phyloP scores from a whole-genome alignment of 2,329 filamentous ascomycete genomes.

The Hypoxylon sp. region DNA sequence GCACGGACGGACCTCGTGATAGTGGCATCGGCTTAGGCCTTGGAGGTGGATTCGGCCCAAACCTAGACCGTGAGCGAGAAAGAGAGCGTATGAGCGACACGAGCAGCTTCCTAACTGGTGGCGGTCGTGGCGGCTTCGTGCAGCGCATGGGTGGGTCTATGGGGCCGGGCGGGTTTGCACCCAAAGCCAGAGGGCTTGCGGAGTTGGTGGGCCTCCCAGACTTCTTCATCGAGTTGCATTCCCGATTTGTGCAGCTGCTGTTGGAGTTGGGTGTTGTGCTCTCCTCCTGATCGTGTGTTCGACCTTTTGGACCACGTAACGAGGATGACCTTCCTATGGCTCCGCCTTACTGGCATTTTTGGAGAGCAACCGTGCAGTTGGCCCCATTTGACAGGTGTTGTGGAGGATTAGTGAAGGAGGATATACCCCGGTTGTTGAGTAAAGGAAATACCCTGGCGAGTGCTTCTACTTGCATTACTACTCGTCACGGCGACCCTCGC shows the following conservation, averaged over 20 bases:
- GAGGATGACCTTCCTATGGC: conserved; percentile 11
- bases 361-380: conserved; percentile 8
- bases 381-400: background rate
- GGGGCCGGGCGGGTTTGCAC: conserved; percentile 65
- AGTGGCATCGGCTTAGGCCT: conserved; percentile 46
- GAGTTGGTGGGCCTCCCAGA: conserved; percentile 75
- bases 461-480: conserved; percentile 12
- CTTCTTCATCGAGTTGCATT: conserved; percentile 75
- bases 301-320: conserved; percentile 9
- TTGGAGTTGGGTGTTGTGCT: conserved; percentile 68
- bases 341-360: conserved; percentile 10
- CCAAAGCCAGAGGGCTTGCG: conserved; percentile 70
- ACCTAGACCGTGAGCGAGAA: conserved; percentile 46
- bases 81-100: conserved; percentile 53
- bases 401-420: conserved; percentile 24
- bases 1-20: conserved; percentile 50
- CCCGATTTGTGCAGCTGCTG: conserved; percentile 71
- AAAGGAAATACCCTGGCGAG: conserved; percentile 30
- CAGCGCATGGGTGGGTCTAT: conserved; percentile 68
- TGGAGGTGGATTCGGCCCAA: conserved; percentile 45
- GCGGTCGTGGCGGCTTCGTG: conserved; percentile 64
- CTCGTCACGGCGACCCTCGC: conserved; percentile 15
- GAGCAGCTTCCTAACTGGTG: conserved; percentile 68
- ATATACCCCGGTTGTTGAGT: conserved; percentile 33
- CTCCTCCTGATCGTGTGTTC: conserved; percentile 54